phyloP scores from a whole-genome alignment of 805 yeast genomes.

The Candida nemodendra region DNA sequence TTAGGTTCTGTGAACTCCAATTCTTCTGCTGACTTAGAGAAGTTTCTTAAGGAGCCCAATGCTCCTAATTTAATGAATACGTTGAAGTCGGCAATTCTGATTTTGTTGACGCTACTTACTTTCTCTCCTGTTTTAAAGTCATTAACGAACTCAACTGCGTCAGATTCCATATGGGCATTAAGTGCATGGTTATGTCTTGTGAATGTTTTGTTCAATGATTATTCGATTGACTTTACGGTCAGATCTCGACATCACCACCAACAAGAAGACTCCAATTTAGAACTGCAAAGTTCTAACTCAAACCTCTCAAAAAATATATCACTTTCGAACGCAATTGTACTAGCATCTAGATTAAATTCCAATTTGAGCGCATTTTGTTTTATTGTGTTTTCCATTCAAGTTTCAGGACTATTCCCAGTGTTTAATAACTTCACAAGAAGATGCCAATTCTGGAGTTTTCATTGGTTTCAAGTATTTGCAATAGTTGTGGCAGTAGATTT shows the following conservation, averaged over 20 bases:
- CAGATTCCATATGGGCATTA: slow-evolving; percentile 94
- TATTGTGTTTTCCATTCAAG: slow-evolving; percentile 67
- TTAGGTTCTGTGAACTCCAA: slow-evolving; percentile 2
- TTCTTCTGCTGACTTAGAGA: slow-evolving; percentile 21
- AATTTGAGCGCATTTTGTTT: slow-evolving; percentile 82
- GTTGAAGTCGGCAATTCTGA: slow-evolving; percentile 65
- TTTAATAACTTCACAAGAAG: slow-evolving; percentile 61
- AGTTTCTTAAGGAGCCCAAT: slow-evolving; percentile 25
- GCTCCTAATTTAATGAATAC: slow-evolving; percentile 32
- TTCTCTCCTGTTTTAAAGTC: slow-evolving; percentile 90
- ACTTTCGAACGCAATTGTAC: slow-evolving; percentile 79
- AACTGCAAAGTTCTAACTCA: slow-evolving; percentile 35
- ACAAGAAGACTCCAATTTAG: slow-evolving; percentile 16
- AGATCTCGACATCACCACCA: slow-evolving; percentile 13
- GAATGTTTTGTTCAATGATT: slow-evolving; percentile 68
- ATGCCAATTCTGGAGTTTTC: slow-evolving; percentile 31
- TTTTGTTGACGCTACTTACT: slow-evolving; percentile 68
- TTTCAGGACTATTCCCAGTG: slow-evolving; percentile 70
- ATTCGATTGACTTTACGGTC: slow-evolving; percentile 48
- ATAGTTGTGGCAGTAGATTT: slow-evolving; percentile 32
- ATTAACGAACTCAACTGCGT: slow-evolving; percentile 81
- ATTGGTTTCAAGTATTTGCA: slow-evolving; percentile 32
- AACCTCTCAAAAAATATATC: slow-evolving; percentile 80
- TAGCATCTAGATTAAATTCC: slow-evolving; percentile 81
- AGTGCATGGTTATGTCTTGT: slow-evolving; percentile 74